These are phyloP conservation scores for Chaetomiaceae sp. DNA, from an alignment of 2,329 filamentous ascomycete species.

Conservation along the genomic window DNA sequence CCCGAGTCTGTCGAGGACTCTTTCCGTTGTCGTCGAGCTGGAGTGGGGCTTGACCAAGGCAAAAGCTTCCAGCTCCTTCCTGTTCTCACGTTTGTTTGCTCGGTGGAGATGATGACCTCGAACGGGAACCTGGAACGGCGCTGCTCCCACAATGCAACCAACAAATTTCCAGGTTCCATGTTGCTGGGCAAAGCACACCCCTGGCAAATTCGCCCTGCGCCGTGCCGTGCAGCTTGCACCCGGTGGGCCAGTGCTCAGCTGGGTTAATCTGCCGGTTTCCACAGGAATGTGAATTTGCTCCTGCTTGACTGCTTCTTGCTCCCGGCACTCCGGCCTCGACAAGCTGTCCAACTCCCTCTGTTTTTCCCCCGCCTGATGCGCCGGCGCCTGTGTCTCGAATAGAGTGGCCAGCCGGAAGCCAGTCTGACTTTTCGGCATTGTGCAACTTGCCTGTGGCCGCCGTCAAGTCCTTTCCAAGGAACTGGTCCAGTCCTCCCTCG, in stretches of 20 bases:
- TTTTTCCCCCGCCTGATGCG: neutral
- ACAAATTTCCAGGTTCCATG: slow-evolving; percentile 2
- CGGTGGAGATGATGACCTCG: neutral
- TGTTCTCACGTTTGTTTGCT: neutral
- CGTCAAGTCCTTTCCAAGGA: slow-evolving; percentile 5
- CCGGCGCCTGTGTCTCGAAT: slow-evolving; percentile 11
- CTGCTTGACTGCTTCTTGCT: slow-evolving; percentile 19
- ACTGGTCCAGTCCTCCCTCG: slow-evolving; percentile 4
- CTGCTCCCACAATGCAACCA: slow-evolving; percentile 2
- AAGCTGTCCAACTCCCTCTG: slow-evolving; percentile 3
- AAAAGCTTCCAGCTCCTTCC: neutral
- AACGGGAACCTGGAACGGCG: neutral
- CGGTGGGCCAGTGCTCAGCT: slow-evolving; percentile 26
- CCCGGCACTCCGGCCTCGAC: slow-evolving; percentile 21
- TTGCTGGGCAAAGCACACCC: slow-evolving; percentile 7
- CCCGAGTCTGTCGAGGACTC: neutral
- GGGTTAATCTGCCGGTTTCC: slow-evolving; percentile 32
- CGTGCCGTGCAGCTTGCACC: slow-evolving; percentile 9
- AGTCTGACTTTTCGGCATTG: neutral
- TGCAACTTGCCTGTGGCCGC: slow-evolving; percentile 6
- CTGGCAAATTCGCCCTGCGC: slow-evolving; percentile 9
- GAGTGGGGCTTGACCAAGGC: neutral
- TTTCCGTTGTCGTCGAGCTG: neutral
- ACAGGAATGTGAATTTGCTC: slow-evolving; percentile 35
- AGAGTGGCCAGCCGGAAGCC: neutral